Conservation (phyloP, 1,139 yeast genomes). For the Komagataea norvegica region DNA sequence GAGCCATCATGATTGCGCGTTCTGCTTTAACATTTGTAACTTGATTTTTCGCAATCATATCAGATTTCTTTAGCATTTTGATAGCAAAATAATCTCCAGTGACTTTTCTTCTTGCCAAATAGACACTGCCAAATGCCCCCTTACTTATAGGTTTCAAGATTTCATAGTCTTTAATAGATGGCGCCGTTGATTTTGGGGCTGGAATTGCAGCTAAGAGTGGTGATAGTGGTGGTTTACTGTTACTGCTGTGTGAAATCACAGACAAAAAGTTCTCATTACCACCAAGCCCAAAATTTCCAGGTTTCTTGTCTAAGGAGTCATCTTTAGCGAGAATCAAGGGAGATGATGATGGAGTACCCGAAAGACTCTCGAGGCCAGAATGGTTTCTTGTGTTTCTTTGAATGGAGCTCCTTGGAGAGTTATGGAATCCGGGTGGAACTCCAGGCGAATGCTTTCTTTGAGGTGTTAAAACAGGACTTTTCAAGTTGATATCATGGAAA, state of each 20-base stretch:
- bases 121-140: slow-evolving; percentile 97
- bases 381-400: slow-evolving; percentile 41
- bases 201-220: slow-evolving; percentile 66
- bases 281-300: slow-evolving; percentile 10
- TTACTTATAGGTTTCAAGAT: slow-evolving; percentile 89
- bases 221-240: slow-evolving; percentile 62
- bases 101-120: slow-evolving; percentile 69
- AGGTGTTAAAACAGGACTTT: slow-evolving; percentile 37
- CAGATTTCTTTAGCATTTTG: slow-evolving; percentile 88
- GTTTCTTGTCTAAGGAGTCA: slow-evolving; percentile 25
- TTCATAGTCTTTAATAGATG: slow-evolving; percentile 85
- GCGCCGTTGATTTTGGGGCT: slow-evolving; percentile 46
- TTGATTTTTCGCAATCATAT: slow-evolving; percentile 96
- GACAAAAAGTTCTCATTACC: slow-evolving; percentile 21
- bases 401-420: slow-evolving; percentile 49
- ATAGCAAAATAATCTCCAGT: slow-evolving; percentile 97
- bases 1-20: slow-evolving; percentile 96
- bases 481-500: slow-evolving; percentile 20
- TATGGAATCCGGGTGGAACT: slow-evolving; percentile 32
- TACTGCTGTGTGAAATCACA: slow-evolving; percentile 10
- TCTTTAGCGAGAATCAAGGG: slow-evolving; percentile 32
- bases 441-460: slow-evolving; percentile 52
- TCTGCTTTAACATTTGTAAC: slow-evolving; percentile 92
- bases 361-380: slow-evolving; percentile 19
- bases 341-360: slow-evolving; percentile 42